A percentile compares a stretch with the other conserved stretches of the same genome.
phyloP scores from a whole-genome alignment of 306 rosid species.

The Casuarina glauca region DNA sequence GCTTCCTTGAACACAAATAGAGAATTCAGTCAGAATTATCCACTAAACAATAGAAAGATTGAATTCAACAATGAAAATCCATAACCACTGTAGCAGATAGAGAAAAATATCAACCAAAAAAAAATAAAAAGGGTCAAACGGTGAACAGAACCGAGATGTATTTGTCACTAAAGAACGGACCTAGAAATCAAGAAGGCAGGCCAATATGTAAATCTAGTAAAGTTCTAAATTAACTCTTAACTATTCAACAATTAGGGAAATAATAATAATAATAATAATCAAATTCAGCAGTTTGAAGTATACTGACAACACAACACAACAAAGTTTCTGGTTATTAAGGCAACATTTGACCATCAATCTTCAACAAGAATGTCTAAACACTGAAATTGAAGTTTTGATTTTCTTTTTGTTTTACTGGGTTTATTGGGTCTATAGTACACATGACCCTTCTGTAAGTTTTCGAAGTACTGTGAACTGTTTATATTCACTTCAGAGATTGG shows the following conservation, averaged over 20 bases:
- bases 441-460: too few relatives aligned
- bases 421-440: too few relatives aligned
- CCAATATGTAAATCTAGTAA: neutral
- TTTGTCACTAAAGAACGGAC: neutral
- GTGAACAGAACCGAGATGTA: neutral
- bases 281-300: neutral
- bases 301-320: neutral
- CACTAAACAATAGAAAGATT: neutral
- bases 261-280: neutral
- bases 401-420: too few relatives aligned
- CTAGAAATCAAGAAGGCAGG: neutral
- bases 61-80: slow-evolving; percentile 1
- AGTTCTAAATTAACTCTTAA: neutral
- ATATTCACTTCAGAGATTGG: too few relatives aligned
- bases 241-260: neutral
- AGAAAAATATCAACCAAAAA: neutral
- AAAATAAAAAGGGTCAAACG: neutral
- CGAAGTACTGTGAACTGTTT: too few relatives aligned
- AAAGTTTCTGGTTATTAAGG: too few relatives aligned
- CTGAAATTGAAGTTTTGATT: too few relatives aligned
- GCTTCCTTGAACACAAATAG: slow-evolving; percentile 82
- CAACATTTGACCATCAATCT: too few relatives aligned
- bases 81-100: neutral
- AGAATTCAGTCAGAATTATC: slow-evolving; percentile 40
- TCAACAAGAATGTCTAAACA: too few relatives aligned